Evolutionary conservation across 495 filamentous ascomycete species (phyloP).

Genomic region (Poronia punctata): DNA sequence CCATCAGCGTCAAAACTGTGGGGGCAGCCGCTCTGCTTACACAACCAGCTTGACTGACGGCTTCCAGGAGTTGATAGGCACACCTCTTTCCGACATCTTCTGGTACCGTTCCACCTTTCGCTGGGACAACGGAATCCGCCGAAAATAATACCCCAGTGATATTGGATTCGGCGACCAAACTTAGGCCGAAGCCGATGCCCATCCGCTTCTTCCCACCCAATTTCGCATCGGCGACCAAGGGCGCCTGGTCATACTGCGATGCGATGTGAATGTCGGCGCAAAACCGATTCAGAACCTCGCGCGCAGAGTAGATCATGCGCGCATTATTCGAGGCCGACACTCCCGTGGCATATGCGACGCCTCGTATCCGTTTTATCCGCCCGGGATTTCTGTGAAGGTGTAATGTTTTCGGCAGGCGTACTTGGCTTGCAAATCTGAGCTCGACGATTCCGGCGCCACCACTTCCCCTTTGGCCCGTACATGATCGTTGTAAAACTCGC

Average conservation of each 20-base stretch:
- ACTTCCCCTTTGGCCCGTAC: conserved; percentile 59
- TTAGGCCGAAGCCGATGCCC: conserved; percentile 80
- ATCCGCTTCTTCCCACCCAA: conserved; percentile 39
- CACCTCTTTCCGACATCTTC: conserved; percentile 86
- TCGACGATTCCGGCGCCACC: conserved; percentile 91
- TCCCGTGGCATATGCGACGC: conserved; percentile 87
- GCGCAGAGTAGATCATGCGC: conserved; percentile 84
- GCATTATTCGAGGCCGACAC: conserved; percentile 88
- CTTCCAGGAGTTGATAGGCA: conserved; percentile 83
- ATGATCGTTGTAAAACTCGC: conserved; percentile 71
- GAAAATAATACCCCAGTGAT: conserved; percentile 72
- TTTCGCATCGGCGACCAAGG: conserved; percentile 55
- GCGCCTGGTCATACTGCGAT: conserved; percentile 61
- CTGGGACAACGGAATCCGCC: conserved; percentile 77
- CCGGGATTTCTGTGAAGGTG: conserved; percentile 77
- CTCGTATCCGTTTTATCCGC: conserved; percentile 78
- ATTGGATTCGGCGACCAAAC: conserved; percentile 84
- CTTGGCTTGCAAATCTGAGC: conserved; percentile 82
- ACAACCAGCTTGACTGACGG: conserved; percentile 74
- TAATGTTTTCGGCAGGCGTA: conserved; percentile 87
- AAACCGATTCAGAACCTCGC: conserved; percentile 80
- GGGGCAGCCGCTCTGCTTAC: conserved; percentile 59
- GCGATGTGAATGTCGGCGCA: conserved; percentile 77
- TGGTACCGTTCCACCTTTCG: conserved; percentile 70
- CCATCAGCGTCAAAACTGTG: conserved; percentile 82